Conservation (phyloP, 768 basidiomycete genomes). For the Termitomyces sp. region DNA sequence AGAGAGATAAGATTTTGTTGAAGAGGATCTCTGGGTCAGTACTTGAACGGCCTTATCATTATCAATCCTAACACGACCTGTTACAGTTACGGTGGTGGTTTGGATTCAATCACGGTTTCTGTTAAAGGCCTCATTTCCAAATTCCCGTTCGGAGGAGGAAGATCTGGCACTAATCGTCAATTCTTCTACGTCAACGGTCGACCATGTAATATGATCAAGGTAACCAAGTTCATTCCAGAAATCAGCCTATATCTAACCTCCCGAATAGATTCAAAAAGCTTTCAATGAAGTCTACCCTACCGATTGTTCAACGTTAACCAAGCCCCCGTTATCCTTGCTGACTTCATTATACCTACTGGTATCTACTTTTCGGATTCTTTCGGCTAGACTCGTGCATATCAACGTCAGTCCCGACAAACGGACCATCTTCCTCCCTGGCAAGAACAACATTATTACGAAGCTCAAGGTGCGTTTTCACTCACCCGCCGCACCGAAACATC, state of each 20-base stretch:
- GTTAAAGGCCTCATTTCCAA: conserved; percentile 84
- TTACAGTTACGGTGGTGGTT: conserved; percentile 10
- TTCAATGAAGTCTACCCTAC: conserved; percentile 94
- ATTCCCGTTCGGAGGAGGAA: conserved; percentile 69
- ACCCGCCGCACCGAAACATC: neutral
- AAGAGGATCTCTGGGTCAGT: conserved; percentile 29
- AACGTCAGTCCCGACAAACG: conserved; percentile 97
- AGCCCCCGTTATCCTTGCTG: conserved; percentile 77
- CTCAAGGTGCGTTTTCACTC: conserved; percentile 72
- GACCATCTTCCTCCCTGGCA: conserved; percentile 89
- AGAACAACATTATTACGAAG: conserved; percentile 70
- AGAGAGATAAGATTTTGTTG: conserved; percentile 53
- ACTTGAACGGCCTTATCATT: too few relatives aligned
- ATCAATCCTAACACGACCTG: neutral
- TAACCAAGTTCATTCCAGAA: conserved; percentile 22
- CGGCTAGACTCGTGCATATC: conserved; percentile 69
- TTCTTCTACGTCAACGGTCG: conserved; percentile 92
- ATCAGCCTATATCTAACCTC: too few relatives aligned
- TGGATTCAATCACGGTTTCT: conserved; percentile 35
- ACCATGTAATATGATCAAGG: conserved; percentile 79
- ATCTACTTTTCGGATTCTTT: neutral
- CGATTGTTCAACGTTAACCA: conserved; percentile 72
- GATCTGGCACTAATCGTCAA: conserved; percentile 80
- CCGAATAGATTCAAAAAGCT: conserved; percentile 69
- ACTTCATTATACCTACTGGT: conserved; percentile 83